Percentiles rank a stretch among this genome's conserved stretches.
Conservation (phyloP, 768 basidiomycete species). For the Amanita rubescens region DNA sequence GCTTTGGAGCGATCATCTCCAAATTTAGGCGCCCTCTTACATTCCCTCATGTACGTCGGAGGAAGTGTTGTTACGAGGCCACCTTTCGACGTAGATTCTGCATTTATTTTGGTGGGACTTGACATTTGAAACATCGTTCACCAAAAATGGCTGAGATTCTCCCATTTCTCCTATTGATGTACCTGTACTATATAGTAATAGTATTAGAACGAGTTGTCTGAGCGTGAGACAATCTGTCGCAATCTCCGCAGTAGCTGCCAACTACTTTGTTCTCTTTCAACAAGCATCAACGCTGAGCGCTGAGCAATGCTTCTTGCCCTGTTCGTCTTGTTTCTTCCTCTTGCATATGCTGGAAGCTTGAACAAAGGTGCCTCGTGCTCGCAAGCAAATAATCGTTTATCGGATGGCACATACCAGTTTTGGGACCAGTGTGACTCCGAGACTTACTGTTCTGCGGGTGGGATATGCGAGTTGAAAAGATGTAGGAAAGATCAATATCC, state of each 20-base stretch:
- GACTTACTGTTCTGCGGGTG: conserved; percentile 52
- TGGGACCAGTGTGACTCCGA: conserved; percentile 68
- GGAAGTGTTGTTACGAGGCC: conserved; percentile 80
- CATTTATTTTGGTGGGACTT: conserved; percentile 79
- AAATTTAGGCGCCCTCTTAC: conserved; percentile 66
- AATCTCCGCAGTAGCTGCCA: not conserved
- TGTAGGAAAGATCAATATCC: conserved; percentile 77
- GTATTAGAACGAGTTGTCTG: not conserved
- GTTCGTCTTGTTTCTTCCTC: conserved; percentile 42
- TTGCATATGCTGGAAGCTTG: conserved; percentile 40
- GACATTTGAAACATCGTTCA: conserved; percentile 47
- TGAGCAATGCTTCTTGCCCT: conserved; percentile 34
- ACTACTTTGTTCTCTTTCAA: not conserved
- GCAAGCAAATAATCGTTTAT: conserved; percentile 54
- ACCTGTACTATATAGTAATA: not conserved
- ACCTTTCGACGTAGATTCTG: conserved; percentile 65
- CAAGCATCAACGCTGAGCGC: no score
- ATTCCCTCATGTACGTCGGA: conserved; percentile 90
- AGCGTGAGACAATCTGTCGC: conserved; percentile 1
- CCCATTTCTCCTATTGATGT: conserved; percentile 1
- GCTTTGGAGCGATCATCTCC: conserved; percentile 68
- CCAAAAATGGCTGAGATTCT: conserved; percentile 6
- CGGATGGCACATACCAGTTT: conserved; percentile 74
- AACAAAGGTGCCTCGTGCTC: conserved; percentile 42
- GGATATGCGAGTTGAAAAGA: conserved; percentile 53